A percentile compares a stretch with the other conserved stretches of the same genome.
Evolutionary conservation across 2,329 filamentous ascomycete species (phyloP).

Genomic region (Arachnopeziza araneosa): DNA sequence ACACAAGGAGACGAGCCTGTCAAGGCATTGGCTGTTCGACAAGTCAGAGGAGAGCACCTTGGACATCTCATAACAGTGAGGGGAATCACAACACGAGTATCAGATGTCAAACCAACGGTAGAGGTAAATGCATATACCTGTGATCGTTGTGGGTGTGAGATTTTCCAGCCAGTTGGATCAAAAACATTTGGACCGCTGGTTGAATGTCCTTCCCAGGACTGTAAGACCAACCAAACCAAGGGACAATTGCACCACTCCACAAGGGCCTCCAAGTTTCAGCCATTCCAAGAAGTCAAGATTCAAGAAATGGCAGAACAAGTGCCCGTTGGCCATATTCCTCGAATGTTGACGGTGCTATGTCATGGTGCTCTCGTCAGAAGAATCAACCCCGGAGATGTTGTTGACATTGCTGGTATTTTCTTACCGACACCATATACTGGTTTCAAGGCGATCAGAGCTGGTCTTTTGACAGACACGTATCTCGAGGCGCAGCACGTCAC

Average conservation of each 20-base stretch:
- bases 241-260: conserved; percentile 91
- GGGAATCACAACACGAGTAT: conserved; percentile 90
- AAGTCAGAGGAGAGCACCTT: conserved; percentile 88
- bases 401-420: conserved; percentile 93
- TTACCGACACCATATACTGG: conserved; percentile 97
- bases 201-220: conserved; percentile 85
- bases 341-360: conserved; percentile 83
- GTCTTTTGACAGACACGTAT: conserved; percentile 95
- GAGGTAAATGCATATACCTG: conserved; percentile 97
- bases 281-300: conserved; percentile 97
- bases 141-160: conserved; percentile 91
- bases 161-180: conserved; percentile 91
- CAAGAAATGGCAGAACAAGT: conserved; percentile 99
- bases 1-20: conserved; percentile 60
- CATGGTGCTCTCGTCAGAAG: conserved; percentile 80
- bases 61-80: conserved; percentile 90
- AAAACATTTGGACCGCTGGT: conserved; percentile 86
- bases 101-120: conserved; percentile 96
- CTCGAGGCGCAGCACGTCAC: conserved; percentile 88
- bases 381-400: conserved; percentile 88
- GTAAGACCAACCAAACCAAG: conserved; percentile 83
- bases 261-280: conserved; percentile 92
- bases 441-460: conserved; percentile 93
- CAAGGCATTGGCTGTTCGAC: conserved; percentile 77
- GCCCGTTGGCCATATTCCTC: conserved; percentile 93